Evolutionary conservation across 2,329 filamentous ascomycete species (phyloP), one percentile per base, ranked within the genome.

Genomic region (Fusarium nanum): DNA sequence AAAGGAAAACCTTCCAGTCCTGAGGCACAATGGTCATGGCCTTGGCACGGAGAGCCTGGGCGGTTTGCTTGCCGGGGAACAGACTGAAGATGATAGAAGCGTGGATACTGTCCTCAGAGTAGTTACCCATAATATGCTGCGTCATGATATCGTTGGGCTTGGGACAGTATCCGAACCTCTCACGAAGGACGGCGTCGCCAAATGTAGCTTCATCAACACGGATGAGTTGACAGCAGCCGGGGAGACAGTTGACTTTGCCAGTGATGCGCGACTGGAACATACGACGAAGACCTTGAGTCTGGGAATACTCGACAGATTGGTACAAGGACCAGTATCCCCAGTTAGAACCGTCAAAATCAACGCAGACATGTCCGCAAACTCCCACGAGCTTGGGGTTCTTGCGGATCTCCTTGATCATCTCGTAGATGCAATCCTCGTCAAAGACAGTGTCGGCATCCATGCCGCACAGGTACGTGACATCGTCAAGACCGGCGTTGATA

Each of bases 361-460:
- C 83, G 8, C 81, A 81, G 22, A 86, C 83, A 60, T 83, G 81
- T 4, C 84, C 84, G 52, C 83, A 85, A 8, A 85, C 83, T 14
- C 83, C 84, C 4, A 85, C 80, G 3, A 83, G 78, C 40, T 78
- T 78, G 7, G 81, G 80, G 52, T 82, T 80, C 60, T 78, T 78
- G 59, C 82, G 82, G 16, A 82, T 82, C 67, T 83, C 79, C 9
- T 73, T 73, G 34, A 85, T 61, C 74, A 85, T 80, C 68, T 85
- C 79, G 52, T 75, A 79, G 67, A 86, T 76, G 55, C 84, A 86
- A 58, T 76, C 68, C 10, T 80, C 74, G 7, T 83, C 83, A 54
- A 85, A 85, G 7, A 84, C 78, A 4, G 83, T 85, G 53, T 85
- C 83, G 6, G 82, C 83, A 47, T 85, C 83, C 83, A 85, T 84